Evolutionary conservation across 1,284 basidiomycete genomes (phyloP).

Genomic region (Pseudozyma sp.): DNA sequence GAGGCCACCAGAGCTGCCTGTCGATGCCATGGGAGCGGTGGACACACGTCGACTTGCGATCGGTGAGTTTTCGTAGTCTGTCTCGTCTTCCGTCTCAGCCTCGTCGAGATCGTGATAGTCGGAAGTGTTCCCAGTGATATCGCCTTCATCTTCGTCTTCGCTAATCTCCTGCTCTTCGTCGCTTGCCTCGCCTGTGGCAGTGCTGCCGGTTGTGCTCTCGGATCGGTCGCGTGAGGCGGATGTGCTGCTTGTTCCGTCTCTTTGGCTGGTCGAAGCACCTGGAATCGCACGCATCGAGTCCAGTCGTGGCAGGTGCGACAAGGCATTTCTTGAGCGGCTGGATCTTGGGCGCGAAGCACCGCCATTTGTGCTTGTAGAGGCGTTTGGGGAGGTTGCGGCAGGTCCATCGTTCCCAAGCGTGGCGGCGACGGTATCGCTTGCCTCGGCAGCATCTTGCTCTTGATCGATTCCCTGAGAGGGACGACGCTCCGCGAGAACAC

Average conservation of each 20-base stretch:
- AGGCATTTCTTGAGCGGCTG: conserved; percentile 27
- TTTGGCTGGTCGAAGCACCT: conserved; percentile 5
- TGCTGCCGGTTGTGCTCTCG: conserved; percentile 14
- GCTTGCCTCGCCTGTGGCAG: conserved; percentile 22
- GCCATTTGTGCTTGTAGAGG: conserved; percentile 12
- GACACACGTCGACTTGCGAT: conserved; percentile 25
- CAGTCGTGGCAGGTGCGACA: conserved; percentile 59
- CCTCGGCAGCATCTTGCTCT: conserved; percentile 48
- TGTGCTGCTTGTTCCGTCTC: conserved; percentile 1
- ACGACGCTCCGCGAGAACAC: conserved; percentile 21
- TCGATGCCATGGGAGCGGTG: conserved; percentile 25
- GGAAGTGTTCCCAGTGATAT: conserved; percentile 30
- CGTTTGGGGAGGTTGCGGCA: background rate
- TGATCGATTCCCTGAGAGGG: conserved; percentile 50
- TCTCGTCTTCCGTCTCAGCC: conserved; percentile 48
- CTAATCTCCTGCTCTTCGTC: conserved; percentile 52
- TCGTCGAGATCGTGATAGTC: conserved; percentile 46
- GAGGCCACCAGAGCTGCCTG: conserved; percentile 42
- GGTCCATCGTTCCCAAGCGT: conserved; percentile 3
- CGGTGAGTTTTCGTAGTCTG: conserved; percentile 43
- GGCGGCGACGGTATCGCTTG: conserved; percentile 22
- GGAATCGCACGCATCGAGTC: conserved; percentile 53
- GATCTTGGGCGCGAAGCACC: conserved; percentile 19
- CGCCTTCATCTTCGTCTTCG: conserved; percentile 44
- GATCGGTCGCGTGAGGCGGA: conserved; percentile 20